Evolutionary conservation across 2,329 filamentous ascomycete genomes (phyloP).

Genomic region (Epichloe amarillans): DNA sequence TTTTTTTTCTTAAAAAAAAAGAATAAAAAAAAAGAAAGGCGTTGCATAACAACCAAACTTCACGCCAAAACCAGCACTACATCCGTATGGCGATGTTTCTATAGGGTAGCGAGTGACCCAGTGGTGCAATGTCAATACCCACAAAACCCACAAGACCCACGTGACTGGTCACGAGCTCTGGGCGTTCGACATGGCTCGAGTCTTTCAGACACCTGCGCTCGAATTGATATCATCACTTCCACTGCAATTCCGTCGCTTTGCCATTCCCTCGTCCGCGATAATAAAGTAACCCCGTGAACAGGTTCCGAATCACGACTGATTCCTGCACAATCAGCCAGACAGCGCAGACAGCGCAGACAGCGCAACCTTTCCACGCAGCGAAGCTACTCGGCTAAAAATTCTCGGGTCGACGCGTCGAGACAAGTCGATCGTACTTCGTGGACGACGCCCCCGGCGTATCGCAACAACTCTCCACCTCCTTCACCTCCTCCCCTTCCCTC

Average conservation of each 20-base stretch:
- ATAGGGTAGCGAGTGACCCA: too few species aligned
- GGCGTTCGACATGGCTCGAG: background rate
- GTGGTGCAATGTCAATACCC: too few species aligned
- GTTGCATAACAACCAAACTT: too few species aligned
- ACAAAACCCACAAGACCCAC: background rate
- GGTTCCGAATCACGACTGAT: background rate
- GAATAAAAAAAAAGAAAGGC: too few species aligned
- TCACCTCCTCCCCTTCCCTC: background rate
- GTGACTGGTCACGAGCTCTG: background rate
- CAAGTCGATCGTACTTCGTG: background rate
- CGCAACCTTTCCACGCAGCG: background rate
- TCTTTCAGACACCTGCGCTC: background rate
- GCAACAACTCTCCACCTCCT: conserved; percentile 1
- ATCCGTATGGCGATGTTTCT: too few species aligned
- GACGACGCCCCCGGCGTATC: conserved; percentile 6
- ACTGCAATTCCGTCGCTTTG: background rate
- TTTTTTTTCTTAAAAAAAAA: accelerated
- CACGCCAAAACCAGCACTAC: too few species aligned
- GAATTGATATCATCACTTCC: background rate
- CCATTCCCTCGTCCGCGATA: background rate
- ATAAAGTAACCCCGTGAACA: background rate
- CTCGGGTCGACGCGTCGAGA: conserved; percentile 1
- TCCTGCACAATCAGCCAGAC: background rate
- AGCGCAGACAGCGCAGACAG: background rate
- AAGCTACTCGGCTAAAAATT: background rate